A percentile compares a stretch with the other conserved stretches of the same genome.
Conservation (phyloP, 2,329 filamentous ascomycete genomes). For the Fusarium duplospermum region DNA sequence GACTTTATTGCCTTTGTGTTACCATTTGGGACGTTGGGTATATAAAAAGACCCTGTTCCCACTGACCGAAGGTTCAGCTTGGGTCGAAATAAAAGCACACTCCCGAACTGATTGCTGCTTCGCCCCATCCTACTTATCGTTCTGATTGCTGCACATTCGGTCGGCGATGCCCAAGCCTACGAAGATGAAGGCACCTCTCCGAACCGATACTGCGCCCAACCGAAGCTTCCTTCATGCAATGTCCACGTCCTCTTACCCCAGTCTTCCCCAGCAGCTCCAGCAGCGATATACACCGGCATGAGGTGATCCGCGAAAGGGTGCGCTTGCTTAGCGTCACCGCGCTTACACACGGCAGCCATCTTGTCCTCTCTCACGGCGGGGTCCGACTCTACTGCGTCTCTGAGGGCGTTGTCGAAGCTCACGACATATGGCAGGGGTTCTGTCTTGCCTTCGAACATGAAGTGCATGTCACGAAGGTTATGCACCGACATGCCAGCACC, state of each 20-base stretch:
- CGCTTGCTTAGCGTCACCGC: constrained; percentile 59
- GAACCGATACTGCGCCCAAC: constrained; percentile 61
- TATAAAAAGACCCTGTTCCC: not conserved
- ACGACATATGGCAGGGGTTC: constrained; percentile 66
- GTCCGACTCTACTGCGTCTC: constrained; percentile 68
- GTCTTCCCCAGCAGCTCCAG: constrained; percentile 59
- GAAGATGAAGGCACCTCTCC: constrained; percentile 47
- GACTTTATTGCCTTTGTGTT: not conserved
- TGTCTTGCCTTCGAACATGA: constrained; percentile 51
- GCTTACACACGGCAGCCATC: constrained; percentile 53
- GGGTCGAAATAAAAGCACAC: not conserved
- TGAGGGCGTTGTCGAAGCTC: constrained; percentile 75
- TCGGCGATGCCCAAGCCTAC: constrained; percentile 7
- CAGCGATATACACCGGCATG: constrained; percentile 61
- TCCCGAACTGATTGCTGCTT: not conserved
- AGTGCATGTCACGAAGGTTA: constrained; percentile 67
- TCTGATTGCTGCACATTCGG: not conserved
- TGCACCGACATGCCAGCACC: constrained; percentile 82
- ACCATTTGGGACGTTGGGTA: not conserved
- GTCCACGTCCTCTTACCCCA: constrained; percentile 58
- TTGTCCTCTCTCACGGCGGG: constrained; percentile 52
- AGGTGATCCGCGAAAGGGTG: constrained; percentile 64
- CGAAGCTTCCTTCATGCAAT: constrained; percentile 57
- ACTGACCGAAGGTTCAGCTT: not conserved
- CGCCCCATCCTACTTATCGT: not conserved